phyloP scores from a whole-genome alignment of 1,284 basidiomycete genomes.

The Tylopilus orsonianus region DNA sequence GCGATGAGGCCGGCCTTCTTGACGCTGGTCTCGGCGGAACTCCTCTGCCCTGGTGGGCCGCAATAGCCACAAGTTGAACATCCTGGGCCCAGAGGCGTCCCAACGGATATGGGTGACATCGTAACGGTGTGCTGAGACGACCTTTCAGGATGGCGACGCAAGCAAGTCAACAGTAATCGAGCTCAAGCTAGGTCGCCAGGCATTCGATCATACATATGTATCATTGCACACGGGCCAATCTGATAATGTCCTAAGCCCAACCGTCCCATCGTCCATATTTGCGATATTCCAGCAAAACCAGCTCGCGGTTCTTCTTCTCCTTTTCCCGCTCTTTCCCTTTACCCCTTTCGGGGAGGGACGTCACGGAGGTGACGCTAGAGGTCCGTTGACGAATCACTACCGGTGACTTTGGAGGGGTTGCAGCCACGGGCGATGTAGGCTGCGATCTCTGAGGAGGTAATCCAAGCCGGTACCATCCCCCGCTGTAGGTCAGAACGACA shows the following conservation, averaged over 20 bases:
- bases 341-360: constrained; percentile 53
- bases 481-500: constrained; percentile 81
- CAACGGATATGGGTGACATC: constrained; percentile 32
- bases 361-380: constrained; percentile 52
- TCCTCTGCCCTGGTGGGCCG: constrained; percentile 37
- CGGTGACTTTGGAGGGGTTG: constrained; percentile 44
- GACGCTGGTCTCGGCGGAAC: constrained; percentile 32
- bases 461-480: constrained; percentile 90
- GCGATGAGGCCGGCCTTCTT: constrained; percentile 39
- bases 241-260: constrained; percentile 54
- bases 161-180: neutral
- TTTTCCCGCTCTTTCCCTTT: constrained; percentile 57
- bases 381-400: constrained; percentile 45
- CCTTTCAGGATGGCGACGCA: constrained; percentile 1
- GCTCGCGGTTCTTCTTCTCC: constrained; percentile 60
- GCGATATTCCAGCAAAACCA: constrained; percentile 72
- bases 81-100: constrained; percentile 29
- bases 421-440: constrained; percentile 22
- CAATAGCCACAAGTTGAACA: constrained; percentile 45
- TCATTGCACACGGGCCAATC: too few relatives aligned
- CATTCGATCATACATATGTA: too few relatives aligned
- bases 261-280: constrained; percentile 84
- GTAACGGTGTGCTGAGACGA: neutral
- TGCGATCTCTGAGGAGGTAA: constrained; percentile 52
- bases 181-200: too few relatives aligned